phyloP scores from a whole-genome alignment of 192 early-diverging fungal genomes.

The Borealophlyctis nickersoniae region DNA sequence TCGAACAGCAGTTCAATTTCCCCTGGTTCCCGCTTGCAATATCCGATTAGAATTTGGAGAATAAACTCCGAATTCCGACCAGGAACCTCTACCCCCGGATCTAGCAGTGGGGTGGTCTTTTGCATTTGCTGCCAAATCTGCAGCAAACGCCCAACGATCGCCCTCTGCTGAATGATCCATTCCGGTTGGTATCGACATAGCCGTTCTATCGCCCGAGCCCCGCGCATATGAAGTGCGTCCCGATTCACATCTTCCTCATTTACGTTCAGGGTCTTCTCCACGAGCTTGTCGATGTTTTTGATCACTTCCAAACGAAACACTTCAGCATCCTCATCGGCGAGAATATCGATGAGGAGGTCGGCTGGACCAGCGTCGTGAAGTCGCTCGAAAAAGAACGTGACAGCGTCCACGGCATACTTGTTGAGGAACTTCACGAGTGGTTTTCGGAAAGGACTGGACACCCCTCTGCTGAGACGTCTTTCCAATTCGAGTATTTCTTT shows the following conservation, averaged over 20 bases:
- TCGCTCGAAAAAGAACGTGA: conserved; percentile 75
- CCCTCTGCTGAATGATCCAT: conserved; percentile 39
- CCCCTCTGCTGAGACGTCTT: conserved; percentile 67
- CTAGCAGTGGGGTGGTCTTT: conserved; percentile 12
- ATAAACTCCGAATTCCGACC: conserved; percentile 56
- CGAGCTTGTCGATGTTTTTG: conserved; percentile 24
- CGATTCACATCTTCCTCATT: not conserved
- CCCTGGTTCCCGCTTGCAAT: conserved; percentile 58
- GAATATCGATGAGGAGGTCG: conserved; percentile 40
- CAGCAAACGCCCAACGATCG: conserved; percentile 24
- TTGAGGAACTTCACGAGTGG: conserved; percentile 91
- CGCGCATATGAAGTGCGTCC: conserved; percentile 7
- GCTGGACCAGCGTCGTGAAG: conserved; percentile 40
- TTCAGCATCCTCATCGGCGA: conserved; percentile 21
- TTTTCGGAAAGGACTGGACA: conserved; percentile 90
- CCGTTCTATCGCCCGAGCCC: conserved; percentile 27
- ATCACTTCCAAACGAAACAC: conserved; percentile 29
- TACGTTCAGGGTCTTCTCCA: conserved; percentile 27
- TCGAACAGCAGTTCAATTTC: conserved; percentile 73
- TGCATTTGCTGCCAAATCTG: conserved; percentile 28
- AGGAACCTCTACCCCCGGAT: conserved; percentile 16
- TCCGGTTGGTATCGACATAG: conserved; percentile 23
- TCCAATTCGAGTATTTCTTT: conserved; percentile 86
- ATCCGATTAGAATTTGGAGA: conserved; percentile 69
- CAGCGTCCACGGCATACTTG: conserved; percentile 78